Base-by-base conservation (phyloP, 164 flowering plant species). In the Vitis vinifera region DNA sequence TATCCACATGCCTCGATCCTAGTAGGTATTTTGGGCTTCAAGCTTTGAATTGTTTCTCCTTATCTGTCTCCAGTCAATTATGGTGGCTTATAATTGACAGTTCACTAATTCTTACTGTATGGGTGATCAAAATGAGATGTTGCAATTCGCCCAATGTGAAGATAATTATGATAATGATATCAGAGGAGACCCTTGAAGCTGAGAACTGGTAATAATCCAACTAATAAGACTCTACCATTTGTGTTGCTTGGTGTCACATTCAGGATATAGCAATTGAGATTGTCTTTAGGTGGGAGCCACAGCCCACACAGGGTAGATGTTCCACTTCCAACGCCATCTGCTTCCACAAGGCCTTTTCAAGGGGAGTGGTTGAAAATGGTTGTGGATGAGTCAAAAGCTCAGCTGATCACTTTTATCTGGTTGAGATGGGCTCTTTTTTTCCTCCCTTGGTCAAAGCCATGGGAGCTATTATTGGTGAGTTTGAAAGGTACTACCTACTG, bases 311-410 rank as follows among this genome's bases (percentile, higher is more conserved):
- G 16, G n/a, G n/a, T 14, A 13, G 56, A 53, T 53, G n/a, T 53
- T 53, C 17, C 56, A 53, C 56, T 53, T 53, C n/a, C 56, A 53
- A 14, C 0, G 16, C 56, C 44, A 31, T 13, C 7, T 53, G 56
- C n/a, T 14, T 53, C 56, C 56, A 53, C 56, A 13, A n/a, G 6
- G 3, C 56, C 14, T 53, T 53, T 53, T 53, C 56, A 53, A 53
- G 56, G n/a, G n/a, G 44, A 53, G 56, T 53, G 56, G 56, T 53
- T 53, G 29, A 56, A 10, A 23, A 8, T 23, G 4, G 59, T 17
- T 16, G 59, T 56, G 59, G 59, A 2, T 4, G 59, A 19, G 59
- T 56, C 59, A 56, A 56, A 56, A 56, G 59, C 59, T 19, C 59
- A 56, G 59, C 56, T 53, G 4, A n/a, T 53, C 44, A 31, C 44